Evolutionary conservation across 2,329 filamentous ascomycete species (phyloP), one percentile per base, ranked within the genome.

Genomic region (Aspergillus calidoustus): DNA sequence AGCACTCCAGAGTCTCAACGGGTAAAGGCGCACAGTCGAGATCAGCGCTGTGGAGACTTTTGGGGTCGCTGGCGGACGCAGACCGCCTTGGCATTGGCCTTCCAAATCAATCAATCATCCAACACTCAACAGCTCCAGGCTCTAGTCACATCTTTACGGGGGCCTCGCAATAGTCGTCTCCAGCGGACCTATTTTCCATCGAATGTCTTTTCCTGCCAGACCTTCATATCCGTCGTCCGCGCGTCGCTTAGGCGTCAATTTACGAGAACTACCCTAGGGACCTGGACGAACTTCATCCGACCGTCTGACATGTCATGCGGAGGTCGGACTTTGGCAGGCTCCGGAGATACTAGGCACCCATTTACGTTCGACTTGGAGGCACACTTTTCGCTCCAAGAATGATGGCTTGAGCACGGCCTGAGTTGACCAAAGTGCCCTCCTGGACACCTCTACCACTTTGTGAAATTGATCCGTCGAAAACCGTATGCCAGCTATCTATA

Each of bases 1-100:
- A 49, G 28, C 25, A 48, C 43, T 53, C 41, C 44, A 19, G 19
- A 19, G 19, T 19, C 19, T 19, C 50, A 38, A 28, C 22, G 9
- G 43, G 25, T 11, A 30, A 34, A 19, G 28, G 44, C 28, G 7
- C 22, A 51, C 49, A 31, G 11, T 31, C 13, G 30, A 28, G 49
- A 52, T 41, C 34, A 15, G 34, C 34, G 34, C 34, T 41, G 15
- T 41, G 34, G 34, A 41, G 34, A 41, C 34, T 15, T 41, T 41
- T 15, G 9, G 9, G 34, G 25, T 28, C 25, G 25, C 2, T 7
- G 6, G 6, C 34, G 11, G 34, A 17, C 11, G 5, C 34, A 15
- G 11, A 41, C 13, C 47, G 22, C 52, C 23, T 25, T 61, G 63
- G 65, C 64, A 66, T 28, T 28, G 4, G 25, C 25, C 25, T 28